These are phyloP conservation scores for Stramenopiles sp. DNA, from an alignment of 352 stramenopile species.

Conservation along the genomic window DNA sequence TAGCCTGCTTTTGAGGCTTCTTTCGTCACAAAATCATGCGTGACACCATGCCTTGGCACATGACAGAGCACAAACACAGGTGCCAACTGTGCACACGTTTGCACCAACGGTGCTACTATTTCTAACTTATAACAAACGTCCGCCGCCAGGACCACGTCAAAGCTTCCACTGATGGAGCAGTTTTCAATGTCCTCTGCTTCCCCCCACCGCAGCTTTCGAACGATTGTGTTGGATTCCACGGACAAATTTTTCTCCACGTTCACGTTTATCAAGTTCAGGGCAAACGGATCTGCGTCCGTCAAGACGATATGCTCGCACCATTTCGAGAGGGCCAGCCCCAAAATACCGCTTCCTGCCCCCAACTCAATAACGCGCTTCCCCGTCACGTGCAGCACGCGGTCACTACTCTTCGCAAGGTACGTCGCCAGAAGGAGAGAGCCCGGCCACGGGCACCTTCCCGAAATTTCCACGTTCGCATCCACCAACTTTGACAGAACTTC, in stretches of 20 bases:
- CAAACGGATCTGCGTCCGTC: constrained; percentile 42
- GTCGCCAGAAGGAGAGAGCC: constrained; percentile 38
- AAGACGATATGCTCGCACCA: constrained; percentile 33
- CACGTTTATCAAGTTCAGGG: constrained; percentile 30
- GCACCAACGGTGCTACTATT: constrained; percentile 39
- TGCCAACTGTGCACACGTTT: constrained; percentile 18
- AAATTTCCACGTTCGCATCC: constrained; percentile 32
- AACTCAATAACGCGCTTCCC: constrained; percentile 39
- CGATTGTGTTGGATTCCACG: constrained; percentile 21
- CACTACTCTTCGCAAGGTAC: constrained; percentile 13
- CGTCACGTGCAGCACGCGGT: constrained; percentile 25
- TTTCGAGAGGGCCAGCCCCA: constrained; percentile 39
- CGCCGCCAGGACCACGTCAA: constrained; percentile 40
- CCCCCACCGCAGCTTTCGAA: constrained; percentile 35
- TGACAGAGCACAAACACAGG: background rate
- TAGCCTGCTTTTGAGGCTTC: background rate
- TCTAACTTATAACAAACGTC: constrained; percentile 52
- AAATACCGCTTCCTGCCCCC: constrained; percentile 42
- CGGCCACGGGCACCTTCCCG: constrained; percentile 45
- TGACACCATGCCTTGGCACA: background rate
- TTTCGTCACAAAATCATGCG: background rate
- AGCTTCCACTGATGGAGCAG: constrained; percentile 18
- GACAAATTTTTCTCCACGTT: constrained; percentile 32
- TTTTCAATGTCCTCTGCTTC: constrained; percentile 29
- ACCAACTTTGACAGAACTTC: background rate